Evolutionary conservation across 2,329 filamentous ascomycete species (phyloP).

Genomic region (Madurella fahalii): DNA sequence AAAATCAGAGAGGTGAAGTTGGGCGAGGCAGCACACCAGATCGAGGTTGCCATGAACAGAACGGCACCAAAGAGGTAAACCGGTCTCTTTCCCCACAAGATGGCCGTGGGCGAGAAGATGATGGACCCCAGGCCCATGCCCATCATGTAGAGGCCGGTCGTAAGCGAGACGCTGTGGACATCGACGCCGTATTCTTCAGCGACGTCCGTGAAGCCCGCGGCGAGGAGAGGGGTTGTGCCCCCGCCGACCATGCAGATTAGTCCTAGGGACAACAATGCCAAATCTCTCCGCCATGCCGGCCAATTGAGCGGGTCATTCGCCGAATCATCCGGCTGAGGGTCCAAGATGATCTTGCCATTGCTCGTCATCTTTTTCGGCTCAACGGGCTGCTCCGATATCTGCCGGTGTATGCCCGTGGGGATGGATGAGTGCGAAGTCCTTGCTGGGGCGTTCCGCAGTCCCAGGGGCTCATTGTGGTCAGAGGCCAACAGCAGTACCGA

Average conservation of each 20-base stretch:
- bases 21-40: conserved; percentile 86
- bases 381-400: conserved; percentile 26
- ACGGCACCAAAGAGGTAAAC: conserved; percentile 77
- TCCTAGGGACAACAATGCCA: conserved; percentile 74
- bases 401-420: conserved; percentile 42
- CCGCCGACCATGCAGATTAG: conserved; percentile 93
- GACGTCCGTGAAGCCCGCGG: conserved; percentile 83
- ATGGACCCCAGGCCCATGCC: conserved; percentile 83
- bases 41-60: conserved; percentile 68
- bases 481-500: conserved; percentile 55
- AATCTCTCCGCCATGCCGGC: conserved; percentile 75
- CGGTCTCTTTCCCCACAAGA: conserved; percentile 83
- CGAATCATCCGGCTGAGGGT: conserved; percentile 88
- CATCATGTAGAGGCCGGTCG: conserved; percentile 91
- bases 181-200: conserved; percentile 61
- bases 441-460: conserved; percentile 53
- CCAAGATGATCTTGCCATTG: conserved; percentile 80
- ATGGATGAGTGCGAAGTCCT: conserved; percentile 57
- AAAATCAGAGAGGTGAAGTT: conserved; percentile 74
- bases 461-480: conserved; percentile 56
- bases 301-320: conserved; percentile 91
- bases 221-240: conserved; percentile 85
- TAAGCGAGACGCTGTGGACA: conserved; percentile 72
- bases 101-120: conserved; percentile 82
- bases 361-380: conserved; percentile 66